Conservation (phyloP, 2,329 filamentous ascomycete genomes). For the Pyrenochaeta sp. region DNA sequence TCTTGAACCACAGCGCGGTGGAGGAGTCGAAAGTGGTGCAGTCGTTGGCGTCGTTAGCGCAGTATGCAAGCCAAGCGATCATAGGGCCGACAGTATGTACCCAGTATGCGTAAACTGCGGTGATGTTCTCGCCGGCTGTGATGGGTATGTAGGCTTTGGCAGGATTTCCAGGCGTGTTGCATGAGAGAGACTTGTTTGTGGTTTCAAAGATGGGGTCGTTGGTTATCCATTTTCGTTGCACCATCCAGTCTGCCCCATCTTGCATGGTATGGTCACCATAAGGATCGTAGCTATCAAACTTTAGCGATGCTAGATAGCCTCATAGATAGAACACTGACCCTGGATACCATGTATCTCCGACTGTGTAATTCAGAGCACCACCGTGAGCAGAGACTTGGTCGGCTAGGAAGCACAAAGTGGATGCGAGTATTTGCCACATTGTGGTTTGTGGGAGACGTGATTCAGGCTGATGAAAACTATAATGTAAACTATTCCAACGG, state of each 20-base stretch:
- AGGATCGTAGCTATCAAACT: constrained; percentile 33
- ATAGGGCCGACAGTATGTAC: constrained; percentile 43
- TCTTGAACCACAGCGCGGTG: constrained; percentile 39
- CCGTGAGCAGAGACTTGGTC: constrained; percentile 31
- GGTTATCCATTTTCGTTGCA: constrained; percentile 42
- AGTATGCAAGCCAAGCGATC: constrained; percentile 40
- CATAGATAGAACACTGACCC: constrained; percentile 20
- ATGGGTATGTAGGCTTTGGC: constrained; percentile 36
- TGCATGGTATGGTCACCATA: constrained; percentile 30
- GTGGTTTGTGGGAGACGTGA: not conserved
- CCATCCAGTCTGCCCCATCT: constrained; percentile 29
- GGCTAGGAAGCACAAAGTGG: constrained; percentile 12
- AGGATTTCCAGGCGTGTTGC: constrained; percentile 39
- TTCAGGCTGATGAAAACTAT: not conserved
- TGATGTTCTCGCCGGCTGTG: constrained; percentile 34
- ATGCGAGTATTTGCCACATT: constrained; percentile 21
- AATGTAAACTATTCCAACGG: not conserved
- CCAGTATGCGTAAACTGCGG: constrained; percentile 40
- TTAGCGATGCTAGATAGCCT: not conserved
- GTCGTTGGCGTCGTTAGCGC: constrained; percentile 22
- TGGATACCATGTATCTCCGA: constrained; percentile 41
- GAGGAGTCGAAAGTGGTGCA: constrained; percentile 26
- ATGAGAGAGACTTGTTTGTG: constrained; percentile 32
- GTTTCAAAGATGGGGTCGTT: constrained; percentile 39
- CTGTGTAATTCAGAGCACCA: constrained; percentile 40